Percentiles rank a stretch among this genome's conserved stretches.
These are phyloP conservation scores for Thelephora ganbajun DNA, from an alignment of 768 basidiomycete species.

Conservation along the genomic window DNA sequence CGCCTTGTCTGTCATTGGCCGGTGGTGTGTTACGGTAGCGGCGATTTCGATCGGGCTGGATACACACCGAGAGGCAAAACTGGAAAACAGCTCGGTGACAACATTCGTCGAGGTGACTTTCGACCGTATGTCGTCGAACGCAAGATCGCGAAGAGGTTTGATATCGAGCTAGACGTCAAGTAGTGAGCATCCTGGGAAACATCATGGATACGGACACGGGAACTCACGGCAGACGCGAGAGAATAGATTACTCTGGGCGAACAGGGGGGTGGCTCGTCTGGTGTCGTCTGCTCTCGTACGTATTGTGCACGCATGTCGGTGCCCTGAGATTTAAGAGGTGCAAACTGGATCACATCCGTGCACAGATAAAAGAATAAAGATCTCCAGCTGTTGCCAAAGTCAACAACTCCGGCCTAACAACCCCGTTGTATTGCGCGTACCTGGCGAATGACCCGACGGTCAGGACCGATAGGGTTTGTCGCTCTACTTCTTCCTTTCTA, in stretches of 20 bases:
- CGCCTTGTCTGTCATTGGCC: too few relatives aligned
- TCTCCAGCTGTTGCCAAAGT: constrained; percentile 2
- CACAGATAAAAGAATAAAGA: constrained; percentile 12
- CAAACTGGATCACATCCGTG: constrained; percentile 7
- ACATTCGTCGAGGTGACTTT: constrained; percentile 10
- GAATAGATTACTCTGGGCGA: constrained; percentile 16
- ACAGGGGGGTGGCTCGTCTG: constrained; percentile 4
- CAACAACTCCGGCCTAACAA: too few relatives aligned
- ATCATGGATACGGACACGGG: background rate
- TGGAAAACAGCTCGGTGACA: constrained; percentile 11
- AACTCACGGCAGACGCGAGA: constrained; percentile 9
- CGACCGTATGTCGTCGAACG: constrained; percentile 6
- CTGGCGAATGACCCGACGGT: too few relatives aligned
- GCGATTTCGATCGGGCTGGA: too few relatives aligned
- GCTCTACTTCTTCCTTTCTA: too few relatives aligned
- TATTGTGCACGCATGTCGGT: background rate
- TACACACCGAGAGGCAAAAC: constrained; percentile 5
- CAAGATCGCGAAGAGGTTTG: constrained; percentile 5
- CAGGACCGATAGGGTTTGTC: too few relatives aligned
- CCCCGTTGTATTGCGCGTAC: too few relatives aligned
- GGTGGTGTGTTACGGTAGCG: too few relatives aligned
- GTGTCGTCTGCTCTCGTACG: background rate
- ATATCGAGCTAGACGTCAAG: constrained; percentile 1
- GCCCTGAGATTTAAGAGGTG: constrained; percentile 7
- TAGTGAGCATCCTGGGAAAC: background rate